Conservation (phyloP, 169 alveolate species). For the Cryptosporidium meleagridis region DNA sequence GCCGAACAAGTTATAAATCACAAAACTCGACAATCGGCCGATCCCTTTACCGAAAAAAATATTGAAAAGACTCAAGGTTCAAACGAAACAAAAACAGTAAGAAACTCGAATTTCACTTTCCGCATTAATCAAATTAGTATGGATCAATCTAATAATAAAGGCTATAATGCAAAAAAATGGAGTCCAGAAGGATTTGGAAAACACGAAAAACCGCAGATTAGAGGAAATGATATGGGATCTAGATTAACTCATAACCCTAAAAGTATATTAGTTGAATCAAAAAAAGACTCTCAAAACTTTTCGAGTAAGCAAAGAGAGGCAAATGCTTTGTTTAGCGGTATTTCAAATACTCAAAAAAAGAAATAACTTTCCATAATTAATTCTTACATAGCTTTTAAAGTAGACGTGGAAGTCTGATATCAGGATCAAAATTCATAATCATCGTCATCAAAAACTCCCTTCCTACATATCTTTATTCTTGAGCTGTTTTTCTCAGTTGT, state of each 20-base stretch:
- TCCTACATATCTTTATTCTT: constrained; percentile 31
- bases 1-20: neutral
- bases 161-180: constrained; percentile 9
- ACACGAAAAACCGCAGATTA: neutral
- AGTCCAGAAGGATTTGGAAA: constrained; percentile 62
- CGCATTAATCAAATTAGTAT: neutral
- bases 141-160: no score
- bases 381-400: neutral
- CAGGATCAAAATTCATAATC: neutral
- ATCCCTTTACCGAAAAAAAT: neutral
- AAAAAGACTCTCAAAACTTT: neutral
- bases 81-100: neutral
- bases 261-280: neutral
- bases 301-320: constrained; percentile 46
- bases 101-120: neutral
- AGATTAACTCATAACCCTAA: neutral
- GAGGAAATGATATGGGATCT: neutral
- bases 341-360: constrained; percentile 3
- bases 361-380: neutral
- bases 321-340: constrained; percentile 47
- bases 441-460: constrained; percentile 61
- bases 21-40: neutral
- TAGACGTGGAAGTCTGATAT: neutral
- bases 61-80: neutral
- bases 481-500: constrained; percentile 6